Base-by-base conservation (phyloP, 2,329 filamentous ascomycete genomes). In the Phaeosphaeriaceae sp. region DNA sequence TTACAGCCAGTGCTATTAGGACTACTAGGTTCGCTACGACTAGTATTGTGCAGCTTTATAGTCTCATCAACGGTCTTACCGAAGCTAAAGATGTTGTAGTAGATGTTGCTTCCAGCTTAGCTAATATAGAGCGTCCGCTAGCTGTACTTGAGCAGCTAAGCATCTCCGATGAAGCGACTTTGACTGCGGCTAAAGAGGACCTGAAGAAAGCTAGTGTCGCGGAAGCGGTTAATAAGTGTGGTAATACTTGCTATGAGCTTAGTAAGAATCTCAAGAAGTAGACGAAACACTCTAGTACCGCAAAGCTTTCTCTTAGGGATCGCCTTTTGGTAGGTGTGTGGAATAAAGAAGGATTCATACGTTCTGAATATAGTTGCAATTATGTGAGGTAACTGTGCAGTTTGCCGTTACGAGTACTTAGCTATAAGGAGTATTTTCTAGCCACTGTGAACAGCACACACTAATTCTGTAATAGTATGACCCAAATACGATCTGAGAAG, bases 301-400 rank as follows among this genome's bases (percentile, higher is more conserved):
- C 36, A 8, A 56, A 47, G 33, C 34, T 53, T 8, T 53, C 50
- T 20, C 42, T 53, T 12, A 36, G 52, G 20, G 52, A 58, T 50
- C 48, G 43, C 3, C 21, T 58, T 7, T 46, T 43, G 1, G 38
- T 53, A 9, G 41, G 55, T 18, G 38, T 58, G 26, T 58, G 46
- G 52, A 56, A 55, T 33, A 52, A 35, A 40, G 51, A 58, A 58
- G 50, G 42, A 46, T 58, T 12, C 44, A 40, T 17, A 58, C 54
- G 6, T 21, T 54, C 13, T 44, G 30, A 8, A 54, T 16, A 12
- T 42, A 43, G 20, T 7, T 58, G 15, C 51, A 50, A 30, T 49
- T 33, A 2, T 54, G 54, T 39, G 23, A 54, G 46, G 38, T 48
- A 12, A 51, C 45, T 1, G 48, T 54, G 3, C 47, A 54, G 4